These are phyloP conservation scores for Yamadazyma epiphylla DNA, from an alignment of 1,139 yeast genomes.

Conservation along the genomic window DNA sequence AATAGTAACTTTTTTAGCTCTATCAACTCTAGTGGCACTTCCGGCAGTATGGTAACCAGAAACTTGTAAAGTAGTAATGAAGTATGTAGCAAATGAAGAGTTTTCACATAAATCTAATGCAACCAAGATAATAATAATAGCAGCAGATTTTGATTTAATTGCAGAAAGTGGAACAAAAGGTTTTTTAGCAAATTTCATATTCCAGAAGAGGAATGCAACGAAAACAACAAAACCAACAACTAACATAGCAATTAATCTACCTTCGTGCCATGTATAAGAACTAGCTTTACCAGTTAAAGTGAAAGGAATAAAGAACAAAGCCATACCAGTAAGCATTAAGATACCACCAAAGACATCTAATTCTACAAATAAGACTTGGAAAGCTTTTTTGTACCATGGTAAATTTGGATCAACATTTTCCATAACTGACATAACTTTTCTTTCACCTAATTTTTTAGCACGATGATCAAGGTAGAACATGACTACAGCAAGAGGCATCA, in stretches of 20 bases:
- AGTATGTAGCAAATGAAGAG: slow-evolving; percentile 18
- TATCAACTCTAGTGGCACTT: slow-evolving; percentile 21
- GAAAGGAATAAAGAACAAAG: slow-evolving; percentile 30
- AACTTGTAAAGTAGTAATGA: slow-evolving; percentile 19
- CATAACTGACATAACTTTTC: slow-evolving; percentile 3
- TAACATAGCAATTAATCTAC: slow-evolving; percentile 26
- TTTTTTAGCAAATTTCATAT: slow-evolving; percentile 17
- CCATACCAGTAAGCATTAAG: slow-evolving; percentile 20
- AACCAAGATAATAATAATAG: slow-evolving; percentile 16
- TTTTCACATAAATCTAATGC: slow-evolving; percentile 24
- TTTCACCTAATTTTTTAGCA: slow-evolving; percentile 14
- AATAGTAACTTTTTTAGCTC: slow-evolving; percentile 21
- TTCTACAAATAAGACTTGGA: slow-evolving; percentile 16
- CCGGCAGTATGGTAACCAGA: slow-evolving; percentile 17
- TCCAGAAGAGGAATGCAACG: slow-evolving; percentile 21
- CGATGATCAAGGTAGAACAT: slow-evolving; percentile 22
- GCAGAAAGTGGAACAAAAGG: slow-evolving; percentile 21
- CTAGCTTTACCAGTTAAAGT: slow-evolving; percentile 18
- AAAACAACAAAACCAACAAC: slow-evolving; percentile 21
- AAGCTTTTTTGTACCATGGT: slow-evolving; percentile 6
- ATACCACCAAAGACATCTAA: slow-evolving; percentile 30
- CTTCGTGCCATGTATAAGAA: slow-evolving; percentile 17
- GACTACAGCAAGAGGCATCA: slow-evolving; percentile 21
- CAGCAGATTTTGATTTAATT: slow-evolving; percentile 17
- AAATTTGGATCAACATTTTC: slow-evolving; percentile 3